Conservation (phyloP, 2,329 filamentous ascomycete species). For the Penicillium psychrosexuale region DNA sequence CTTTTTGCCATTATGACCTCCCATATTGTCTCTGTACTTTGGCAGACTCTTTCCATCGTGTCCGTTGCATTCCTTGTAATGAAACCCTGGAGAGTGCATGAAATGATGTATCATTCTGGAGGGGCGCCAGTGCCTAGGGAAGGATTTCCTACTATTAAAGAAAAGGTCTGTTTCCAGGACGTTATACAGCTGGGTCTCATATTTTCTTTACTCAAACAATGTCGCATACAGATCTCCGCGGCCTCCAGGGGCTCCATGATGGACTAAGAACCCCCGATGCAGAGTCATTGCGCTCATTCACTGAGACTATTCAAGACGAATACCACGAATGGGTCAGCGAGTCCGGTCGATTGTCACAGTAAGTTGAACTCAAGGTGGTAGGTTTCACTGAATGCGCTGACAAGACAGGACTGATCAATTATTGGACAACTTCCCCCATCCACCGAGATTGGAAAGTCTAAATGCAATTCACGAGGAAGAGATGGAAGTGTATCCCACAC, state of each 20-base stretch:
- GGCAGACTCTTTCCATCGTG: background rate
- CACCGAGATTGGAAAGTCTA: constrained; percentile 17
- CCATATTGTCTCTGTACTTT: constrained; percentile 5
- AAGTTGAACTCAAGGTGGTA: background rate
- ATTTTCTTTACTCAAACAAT: constrained; percentile 1
- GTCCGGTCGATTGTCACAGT: constrained; percentile 17
- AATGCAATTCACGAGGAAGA: constrained; percentile 18
- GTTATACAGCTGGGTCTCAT: background rate
- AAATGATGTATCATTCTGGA: constrained; percentile 17
- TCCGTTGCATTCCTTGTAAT: background rate
- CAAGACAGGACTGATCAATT: constrained; percentile 16
- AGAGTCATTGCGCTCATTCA: constrained; percentile 20
- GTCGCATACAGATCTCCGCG: constrained; percentile 14
- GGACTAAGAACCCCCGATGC: constrained; percentile 13
- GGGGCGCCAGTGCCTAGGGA: background rate
- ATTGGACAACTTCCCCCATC: constrained; percentile 25
- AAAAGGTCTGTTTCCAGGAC: background rate
- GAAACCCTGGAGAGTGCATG: too few relatives aligned
- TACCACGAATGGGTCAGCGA: constrained; percentile 24
- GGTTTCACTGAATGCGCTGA: background rate
- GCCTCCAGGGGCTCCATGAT: background rate
- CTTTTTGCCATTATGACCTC: constrained; percentile 14
- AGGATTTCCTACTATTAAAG: constrained; percentile 13
- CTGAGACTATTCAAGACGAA: constrained; percentile 18
- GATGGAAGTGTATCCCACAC: constrained; percentile 13